Evolutionary conservation across 176 grass and related monocot species (phyloP), one percentile per base, ranked within the genome.

Genomic region (Pharus latifolius): DNA sequence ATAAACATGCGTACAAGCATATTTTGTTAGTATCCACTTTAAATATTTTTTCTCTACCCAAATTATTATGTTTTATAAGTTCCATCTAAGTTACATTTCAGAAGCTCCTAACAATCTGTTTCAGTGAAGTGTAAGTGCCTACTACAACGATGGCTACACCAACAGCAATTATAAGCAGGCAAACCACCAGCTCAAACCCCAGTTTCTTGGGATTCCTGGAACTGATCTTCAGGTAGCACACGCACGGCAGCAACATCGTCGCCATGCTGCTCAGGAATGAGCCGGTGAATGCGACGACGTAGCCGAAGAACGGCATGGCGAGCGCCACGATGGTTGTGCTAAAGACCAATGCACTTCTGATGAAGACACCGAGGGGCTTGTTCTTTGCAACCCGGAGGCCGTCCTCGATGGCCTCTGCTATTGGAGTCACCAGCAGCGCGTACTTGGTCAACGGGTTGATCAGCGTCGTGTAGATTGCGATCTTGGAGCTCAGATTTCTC

Each of bases 371-470:
- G 8, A 72, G 9, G 0, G 44, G 43, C 49, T 35, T 88, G 10
- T 74, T 59, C 58, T 88, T 88, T 16, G 60, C 78, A 28, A 75
- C 38, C 17, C 68, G 78, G 22, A 89, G 73, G n/a, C 49, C 54
- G 24, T 87, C 85, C 40, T 96, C 92, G 18, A 92, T 79, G 9
- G 88, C 88, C 49, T 89, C 82, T 8, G 92, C 82, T 57, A 85
- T 69, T 1, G 82, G 76, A 6, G 76, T 74, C 37, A 85, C 16
- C 37, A 85, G 47, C 28, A 85, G 37, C 6, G 76, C 76, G 2
- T 74, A 96, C 77, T 92, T 96, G 56, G 79, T 82, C 65, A 92
- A 80, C 1, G 92, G 92, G 37, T 92, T 96, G 79, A 96, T 82
- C 11, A 96, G 55, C 19, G 92, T 92, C 1, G 85, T 89, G 85